Conservation (phyloP, 2,329 filamentous ascomycete genomes). For the Aspergillus hiratsukae region DNA sequence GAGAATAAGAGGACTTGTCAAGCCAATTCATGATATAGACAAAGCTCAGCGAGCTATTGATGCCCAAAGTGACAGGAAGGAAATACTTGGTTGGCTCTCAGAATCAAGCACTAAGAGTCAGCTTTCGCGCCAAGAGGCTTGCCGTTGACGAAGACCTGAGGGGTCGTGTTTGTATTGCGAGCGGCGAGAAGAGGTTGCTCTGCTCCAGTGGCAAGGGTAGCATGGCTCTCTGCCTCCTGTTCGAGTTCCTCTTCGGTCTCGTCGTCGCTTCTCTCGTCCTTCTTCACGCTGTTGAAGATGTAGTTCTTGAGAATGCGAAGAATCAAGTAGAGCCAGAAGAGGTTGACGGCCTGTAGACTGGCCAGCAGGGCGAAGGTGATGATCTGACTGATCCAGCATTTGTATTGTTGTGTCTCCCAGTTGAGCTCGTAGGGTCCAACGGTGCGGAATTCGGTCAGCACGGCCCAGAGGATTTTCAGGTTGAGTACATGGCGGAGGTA, state of each 20-base stretch:
- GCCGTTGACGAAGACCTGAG: constrained; percentile 38
- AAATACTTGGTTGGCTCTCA: not conserved
- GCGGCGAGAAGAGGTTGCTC: constrained; percentile 18
- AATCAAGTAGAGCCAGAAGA: constrained; percentile 46
- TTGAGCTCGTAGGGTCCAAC: constrained; percentile 45
- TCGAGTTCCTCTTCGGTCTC: constrained; percentile 39
- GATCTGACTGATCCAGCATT: constrained; percentile 46
- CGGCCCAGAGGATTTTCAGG: constrained; percentile 44
- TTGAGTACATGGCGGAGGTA: constrained; percentile 76
- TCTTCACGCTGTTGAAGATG: constrained; percentile 33
- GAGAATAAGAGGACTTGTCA: not conserved
- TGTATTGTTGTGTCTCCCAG: constrained; percentile 48
- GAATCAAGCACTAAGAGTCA: not conserved
- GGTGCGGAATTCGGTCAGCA: constrained; percentile 44
- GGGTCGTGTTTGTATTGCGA: constrained; percentile 25
- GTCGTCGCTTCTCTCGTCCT: constrained; percentile 44
- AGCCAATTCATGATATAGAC: constrained; percentile 11
- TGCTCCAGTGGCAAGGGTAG: constrained; percentile 24
- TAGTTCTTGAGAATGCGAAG: constrained; percentile 42
- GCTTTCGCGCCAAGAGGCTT: constrained; percentile 27
- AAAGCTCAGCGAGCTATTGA: not conserved
- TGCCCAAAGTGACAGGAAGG: not conserved
- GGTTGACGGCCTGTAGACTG: constrained; percentile 43
- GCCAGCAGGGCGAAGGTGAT: constrained; percentile 44
- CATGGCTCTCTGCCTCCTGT: constrained; percentile 18